These are phyloP conservation scores for Sanguinoderma infundibulare DNA, from an alignment of 1,284 basidiomycete species.

Conservation along the genomic window DNA sequence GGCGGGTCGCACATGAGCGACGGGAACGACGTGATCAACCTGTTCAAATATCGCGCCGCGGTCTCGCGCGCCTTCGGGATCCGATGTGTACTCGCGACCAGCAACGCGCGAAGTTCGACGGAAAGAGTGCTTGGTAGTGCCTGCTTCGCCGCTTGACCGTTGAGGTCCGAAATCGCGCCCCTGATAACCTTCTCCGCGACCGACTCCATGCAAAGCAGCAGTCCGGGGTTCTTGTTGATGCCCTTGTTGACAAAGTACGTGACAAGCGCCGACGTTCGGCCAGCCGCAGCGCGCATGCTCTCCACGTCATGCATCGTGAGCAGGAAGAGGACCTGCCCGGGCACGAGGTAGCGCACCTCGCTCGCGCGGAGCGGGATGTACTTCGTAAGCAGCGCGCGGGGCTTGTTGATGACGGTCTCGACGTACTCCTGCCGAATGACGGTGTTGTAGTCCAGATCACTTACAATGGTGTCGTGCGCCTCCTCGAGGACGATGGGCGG, in stretches of 20 bases:
- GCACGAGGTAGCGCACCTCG: slow-evolving; percentile 79
- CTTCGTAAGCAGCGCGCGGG: slow-evolving; percentile 66
- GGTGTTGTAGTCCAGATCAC: slow-evolving; percentile 93
- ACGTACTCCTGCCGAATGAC: slow-evolving; percentile 91
- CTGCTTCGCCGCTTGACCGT: slow-evolving; percentile 79
- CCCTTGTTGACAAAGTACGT: slow-evolving; percentile 92
- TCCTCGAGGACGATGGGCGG: slow-evolving; percentile 86
- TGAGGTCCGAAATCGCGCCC: slow-evolving; percentile 73
- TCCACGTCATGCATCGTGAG: slow-evolving; percentile 91
- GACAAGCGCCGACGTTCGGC: slow-evolving; percentile 83
- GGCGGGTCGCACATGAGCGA: slow-evolving; percentile 91
- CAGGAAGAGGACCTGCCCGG: slow-evolving; percentile 89
- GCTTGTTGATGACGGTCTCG: slow-evolving; percentile 71
- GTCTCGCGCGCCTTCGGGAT: slow-evolving; percentile 82
- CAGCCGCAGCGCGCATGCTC: slow-evolving; percentile 81
- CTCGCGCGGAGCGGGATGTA: slow-evolving; percentile 73
- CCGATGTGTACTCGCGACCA: slow-evolving; percentile 85
- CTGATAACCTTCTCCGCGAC: slow-evolving; percentile 89
- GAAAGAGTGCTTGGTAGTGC: slow-evolving; percentile 76
- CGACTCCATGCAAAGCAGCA: slow-evolving; percentile 82
- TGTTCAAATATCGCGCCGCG: slow-evolving; percentile 84
- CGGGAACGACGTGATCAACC: slow-evolving; percentile 91
- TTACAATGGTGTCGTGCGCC: slow-evolving; percentile 84
- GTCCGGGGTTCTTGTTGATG: slow-evolving; percentile 71
- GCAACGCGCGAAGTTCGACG: slow-evolving; percentile 75